Conservation (phyloP, 176 grass and related monocot genomes). For the Eremochloa ophiuroides region DNA sequence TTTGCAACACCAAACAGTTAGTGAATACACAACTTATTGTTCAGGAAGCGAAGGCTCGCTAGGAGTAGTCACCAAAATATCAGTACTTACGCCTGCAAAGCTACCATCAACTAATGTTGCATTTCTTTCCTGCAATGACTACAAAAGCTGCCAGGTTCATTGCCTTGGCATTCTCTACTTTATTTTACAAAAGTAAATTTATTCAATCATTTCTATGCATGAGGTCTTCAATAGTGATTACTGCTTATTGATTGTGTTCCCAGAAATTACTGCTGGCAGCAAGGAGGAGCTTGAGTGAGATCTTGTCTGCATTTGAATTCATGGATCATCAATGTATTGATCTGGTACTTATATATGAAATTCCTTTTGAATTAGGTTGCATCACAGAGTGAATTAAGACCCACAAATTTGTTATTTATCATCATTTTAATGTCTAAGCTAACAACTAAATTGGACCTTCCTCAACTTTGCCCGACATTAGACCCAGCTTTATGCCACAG, state of each 20-base stretch:
- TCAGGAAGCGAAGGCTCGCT: constrained; percentile 96
- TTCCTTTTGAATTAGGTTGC: not conserved
- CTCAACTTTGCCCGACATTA: not conserved
- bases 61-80: constrained; percentile 85
- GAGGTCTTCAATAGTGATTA: constrained; percentile 23
- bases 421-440: not conserved
- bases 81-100: constrained; percentile 88
- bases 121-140: constrained; percentile 93
- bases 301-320: constrained; percentile 98
- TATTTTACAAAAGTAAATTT: not conserved
- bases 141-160: constrained; percentile 80
- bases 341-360: constrained; percentile 48
- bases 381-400: not conserved
- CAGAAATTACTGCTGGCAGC: constrained; percentile 92
- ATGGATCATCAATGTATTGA: constrained; percentile 87
- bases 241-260: constrained; percentile 31
- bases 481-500: not conserved
- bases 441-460: not conserved
- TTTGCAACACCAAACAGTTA: not conserved
- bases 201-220: not conserved
- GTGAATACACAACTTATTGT: constrained; percentile 37
- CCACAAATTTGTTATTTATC: not conserved
- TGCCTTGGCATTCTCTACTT: not conserved
- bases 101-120: constrained; percentile 78
- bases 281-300: constrained; percentile 77